Base-by-base conservation (phyloP, 495 filamentous ascomycete genomes). In the Tuber melanosporum region DNA sequence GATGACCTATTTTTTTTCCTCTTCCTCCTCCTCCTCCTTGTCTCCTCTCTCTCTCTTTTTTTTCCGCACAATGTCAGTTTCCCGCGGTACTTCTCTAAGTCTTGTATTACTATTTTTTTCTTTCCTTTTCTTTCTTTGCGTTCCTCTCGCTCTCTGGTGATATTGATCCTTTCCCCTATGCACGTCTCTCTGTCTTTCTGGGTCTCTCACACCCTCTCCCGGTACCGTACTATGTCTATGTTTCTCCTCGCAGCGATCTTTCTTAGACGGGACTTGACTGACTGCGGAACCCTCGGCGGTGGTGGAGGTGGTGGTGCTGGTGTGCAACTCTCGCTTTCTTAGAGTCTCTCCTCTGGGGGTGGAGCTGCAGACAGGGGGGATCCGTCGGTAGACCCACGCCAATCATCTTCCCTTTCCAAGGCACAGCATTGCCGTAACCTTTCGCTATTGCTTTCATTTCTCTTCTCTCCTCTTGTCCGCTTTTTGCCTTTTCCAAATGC, bases 231-330 rank as follows among this genome's bases (percentile, higher is more conserved):
- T 46, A 44, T 71, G 57, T 39, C 46, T 46, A 46, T 46, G 45
- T 72, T 36, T 71, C 22, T 72, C 69, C 69, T 78, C 72, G 62
- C 78, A 79, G 78, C 66, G 57, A 74, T 71, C 73, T 79, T 73
- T 75, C 78, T 74, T 74, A 78, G 73, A 74, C 74, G 79, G 73
- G 78, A 80, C 78, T 80, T 75, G 77, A 73, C 78, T 71, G 73
- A 69, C 78, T 79, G 77, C 77, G 66, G 77, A 79, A 75, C 71
- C 77, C 77, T 78, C 73, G 77, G 78, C 77, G 76, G 78, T 66
- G 57, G n/a, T 62, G 52, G 20, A 20, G 46, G 46, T 8, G 76
- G 78, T 78, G 78, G 78, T 66, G 57, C 14, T 36, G 57, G 57
- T 66, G 57, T 66, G 57, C 57, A 66, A 66, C 57, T 66, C 57